These are phyloP conservation scores for Cyclotella choctawhatcheeana DNA, from an alignment of 108 stramenopile species.

Conservation along the genomic window DNA sequence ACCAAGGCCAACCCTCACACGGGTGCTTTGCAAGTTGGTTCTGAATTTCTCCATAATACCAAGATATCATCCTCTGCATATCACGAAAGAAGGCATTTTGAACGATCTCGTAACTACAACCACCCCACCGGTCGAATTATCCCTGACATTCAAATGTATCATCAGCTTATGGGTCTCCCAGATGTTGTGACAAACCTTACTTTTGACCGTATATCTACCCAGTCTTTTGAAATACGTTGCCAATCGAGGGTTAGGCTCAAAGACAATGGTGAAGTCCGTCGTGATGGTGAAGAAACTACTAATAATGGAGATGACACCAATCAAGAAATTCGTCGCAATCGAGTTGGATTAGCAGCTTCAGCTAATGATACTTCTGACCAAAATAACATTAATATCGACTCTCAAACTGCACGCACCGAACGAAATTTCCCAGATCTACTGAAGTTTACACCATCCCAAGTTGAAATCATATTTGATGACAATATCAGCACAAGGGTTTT, in stretches of 20 bases:
- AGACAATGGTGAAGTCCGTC: neutral
- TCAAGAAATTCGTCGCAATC: neutral
- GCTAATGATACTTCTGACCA: neutral
- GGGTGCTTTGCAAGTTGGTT: neutral
- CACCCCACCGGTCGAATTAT: slow-evolving; percentile 6
- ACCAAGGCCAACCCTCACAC: slow-evolving; percentile 8
- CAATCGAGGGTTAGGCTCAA: neutral
- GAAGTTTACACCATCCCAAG: neutral
- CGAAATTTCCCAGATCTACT: neutral
- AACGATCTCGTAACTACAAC: neutral
- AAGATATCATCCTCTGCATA: slow-evolving; percentile 14
- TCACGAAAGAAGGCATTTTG: slow-evolving; percentile 2
- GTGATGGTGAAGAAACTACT: neutral
- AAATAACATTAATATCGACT: neutral
- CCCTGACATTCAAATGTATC: neutral
- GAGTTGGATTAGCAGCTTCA: neutral
- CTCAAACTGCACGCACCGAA: neutral
- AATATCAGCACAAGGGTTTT: neutral
- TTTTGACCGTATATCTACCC: slow-evolving; percentile 14
- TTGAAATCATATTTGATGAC: neutral
- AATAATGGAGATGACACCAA: neutral
- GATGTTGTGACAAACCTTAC: slow-evolving; percentile 19
- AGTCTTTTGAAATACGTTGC: slow-evolving; percentile 1
- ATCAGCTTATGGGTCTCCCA: slow-evolving; percentile 9
- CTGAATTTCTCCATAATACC: slow-evolving; percentile 20